Percentiles rank a stretch among this genome's conserved stretches.
These are phyloP conservation scores for Rhododendron williamsianum DNA, from an alignment of 148 eudicot species.

Conservation along the genomic window DNA sequence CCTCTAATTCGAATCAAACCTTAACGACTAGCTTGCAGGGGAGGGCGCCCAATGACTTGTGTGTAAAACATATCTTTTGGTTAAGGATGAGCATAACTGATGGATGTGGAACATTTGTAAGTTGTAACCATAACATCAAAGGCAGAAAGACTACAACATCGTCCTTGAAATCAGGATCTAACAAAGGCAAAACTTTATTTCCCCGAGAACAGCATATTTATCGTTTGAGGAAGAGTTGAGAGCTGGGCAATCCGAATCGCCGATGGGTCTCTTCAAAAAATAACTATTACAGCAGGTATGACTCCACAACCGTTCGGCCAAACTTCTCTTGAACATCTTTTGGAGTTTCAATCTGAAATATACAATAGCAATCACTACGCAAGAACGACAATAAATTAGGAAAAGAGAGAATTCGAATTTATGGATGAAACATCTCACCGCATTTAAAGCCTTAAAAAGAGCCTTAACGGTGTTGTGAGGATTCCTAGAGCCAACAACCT, in stretches of 20 bases:
- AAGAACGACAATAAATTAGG: neutral
- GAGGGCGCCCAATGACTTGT: neutral
- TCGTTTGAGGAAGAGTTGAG: neutral
- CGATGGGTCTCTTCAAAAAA: neutral
- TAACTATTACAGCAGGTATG: conserved; percentile 52
- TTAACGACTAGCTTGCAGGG: neutral
- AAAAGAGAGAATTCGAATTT: neutral
- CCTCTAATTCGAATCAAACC: neutral
- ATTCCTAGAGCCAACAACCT: conserved; percentile 94
- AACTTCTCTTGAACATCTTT: conserved; percentile 95
- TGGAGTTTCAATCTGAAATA: conserved; percentile 74
- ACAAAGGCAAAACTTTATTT: neutral
- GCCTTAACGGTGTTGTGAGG: conserved; percentile 88
- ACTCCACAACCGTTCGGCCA: conserved; percentile 90
- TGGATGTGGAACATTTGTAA: neutral
- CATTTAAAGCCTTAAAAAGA: conserved; percentile 76
- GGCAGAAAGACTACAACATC: neutral
- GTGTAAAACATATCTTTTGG: neutral
- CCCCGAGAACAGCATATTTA: neutral
- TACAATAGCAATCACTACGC: neutral
- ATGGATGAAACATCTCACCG: conserved; percentile 37
- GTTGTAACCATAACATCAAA: neutral
- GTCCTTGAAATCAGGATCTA: neutral
- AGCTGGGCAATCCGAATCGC: neutral
- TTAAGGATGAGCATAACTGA: neutral